Conservation (phyloP, 345 rosid genomes). For the Gossypium stocksii region DNA sequence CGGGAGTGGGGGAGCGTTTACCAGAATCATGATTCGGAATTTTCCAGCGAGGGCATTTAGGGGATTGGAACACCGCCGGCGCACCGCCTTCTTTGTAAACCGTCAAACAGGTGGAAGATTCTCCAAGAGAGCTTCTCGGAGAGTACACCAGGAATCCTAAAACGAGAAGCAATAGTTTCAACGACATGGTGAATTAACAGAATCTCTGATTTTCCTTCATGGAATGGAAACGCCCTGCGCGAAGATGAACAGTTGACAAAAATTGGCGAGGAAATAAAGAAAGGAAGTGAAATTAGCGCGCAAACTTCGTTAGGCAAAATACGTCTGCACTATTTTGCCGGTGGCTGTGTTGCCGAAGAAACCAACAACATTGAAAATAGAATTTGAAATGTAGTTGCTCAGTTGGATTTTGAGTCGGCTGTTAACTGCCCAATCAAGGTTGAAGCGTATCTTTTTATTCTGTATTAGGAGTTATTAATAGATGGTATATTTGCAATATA, state of each 20-base stretch:
- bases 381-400: no score
- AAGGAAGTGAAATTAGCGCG: not conserved
- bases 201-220: slow-evolving; percentile 3
- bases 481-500: no score
- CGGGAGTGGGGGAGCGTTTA: slow-evolving; percentile 23
- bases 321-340: not conserved
- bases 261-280: not conserved
- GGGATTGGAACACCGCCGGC: slow-evolving; percentile 79
- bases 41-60: slow-evolving; percentile 58
- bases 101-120: slow-evolving; percentile 74
- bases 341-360: not conserved
- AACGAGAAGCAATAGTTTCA: slow-evolving; percentile 2
- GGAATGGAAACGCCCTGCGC: not conserved
- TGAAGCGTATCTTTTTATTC: no score
- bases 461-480: no score
- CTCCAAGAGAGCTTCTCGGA: slow-evolving; percentile 29
- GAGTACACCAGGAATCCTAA: slow-evolving; percentile 17
- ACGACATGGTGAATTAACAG: not conserved
- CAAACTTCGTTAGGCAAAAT: not conserved
- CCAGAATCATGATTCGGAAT: slow-evolving; percentile 40
- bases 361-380: no score
- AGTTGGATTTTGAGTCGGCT: no score
- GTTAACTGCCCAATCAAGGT: no score
- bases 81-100: slow-evolving; percentile 62
- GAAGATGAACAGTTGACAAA: not conserved